Conservation (phyloP, 2,329 filamentous ascomycete genomes). For the Tetracladium maxilliforme region DNA sequence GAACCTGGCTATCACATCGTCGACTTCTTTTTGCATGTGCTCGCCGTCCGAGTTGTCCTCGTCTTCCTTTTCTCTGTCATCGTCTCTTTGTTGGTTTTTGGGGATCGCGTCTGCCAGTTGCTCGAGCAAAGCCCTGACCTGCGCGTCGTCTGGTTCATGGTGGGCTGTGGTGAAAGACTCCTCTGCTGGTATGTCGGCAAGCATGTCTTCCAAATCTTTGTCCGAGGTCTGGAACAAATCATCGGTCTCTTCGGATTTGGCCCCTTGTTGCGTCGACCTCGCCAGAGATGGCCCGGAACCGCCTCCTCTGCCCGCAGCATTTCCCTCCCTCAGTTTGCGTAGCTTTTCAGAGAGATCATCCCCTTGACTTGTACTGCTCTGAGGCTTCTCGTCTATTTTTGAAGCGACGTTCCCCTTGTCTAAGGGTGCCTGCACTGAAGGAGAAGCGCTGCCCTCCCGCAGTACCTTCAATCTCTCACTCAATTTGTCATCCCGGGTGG, state of each 20-base stretch:
- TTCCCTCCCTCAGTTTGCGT: constrained; percentile 3
- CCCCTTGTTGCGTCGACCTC: constrained; percentile 2
- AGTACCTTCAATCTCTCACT: too few relatives aligned
- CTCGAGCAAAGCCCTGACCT: constrained; percentile 11
- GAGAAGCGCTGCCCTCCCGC: too few relatives aligned
- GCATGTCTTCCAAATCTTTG: constrained; percentile 13
- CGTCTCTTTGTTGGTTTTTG: constrained; percentile 2
- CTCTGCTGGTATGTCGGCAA: constrained; percentile 12
- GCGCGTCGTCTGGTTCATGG: constrained; percentile 12
- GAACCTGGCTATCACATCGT: constrained; percentile 4
- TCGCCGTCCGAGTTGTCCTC: constrained; percentile 21
- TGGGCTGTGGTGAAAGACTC: constrained; percentile 11
- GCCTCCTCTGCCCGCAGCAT: not conserved
- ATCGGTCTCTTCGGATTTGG: constrained; percentile 6
- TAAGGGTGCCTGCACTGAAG: too few relatives aligned
- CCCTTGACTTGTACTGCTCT: constrained; percentile 1
- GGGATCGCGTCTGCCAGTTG: constrained; percentile 10
- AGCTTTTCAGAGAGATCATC: not conserved
- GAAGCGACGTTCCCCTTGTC: too few relatives aligned
- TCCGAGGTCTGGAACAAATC: too few relatives aligned
- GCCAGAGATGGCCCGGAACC: too few relatives aligned
- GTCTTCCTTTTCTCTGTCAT: constrained; percentile 11
- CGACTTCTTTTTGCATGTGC: constrained; percentile 7
- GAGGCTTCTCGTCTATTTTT: too few relatives aligned
- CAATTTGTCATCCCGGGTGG: too few relatives aligned